Evolutionary conservation across 805 yeast species (phyloP).

Genomic region (Candida saitoana): DNA sequence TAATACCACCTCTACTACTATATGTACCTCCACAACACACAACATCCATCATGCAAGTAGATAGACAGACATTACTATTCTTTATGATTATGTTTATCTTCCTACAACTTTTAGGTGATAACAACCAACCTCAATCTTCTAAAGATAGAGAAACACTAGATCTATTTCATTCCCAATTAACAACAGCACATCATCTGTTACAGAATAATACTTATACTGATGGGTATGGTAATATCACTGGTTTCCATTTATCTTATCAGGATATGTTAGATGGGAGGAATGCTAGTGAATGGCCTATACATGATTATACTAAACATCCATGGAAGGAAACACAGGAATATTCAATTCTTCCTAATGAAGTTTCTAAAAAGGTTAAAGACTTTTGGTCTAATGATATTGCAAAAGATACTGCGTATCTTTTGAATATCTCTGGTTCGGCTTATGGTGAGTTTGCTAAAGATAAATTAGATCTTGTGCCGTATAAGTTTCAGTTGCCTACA

Average conservation of each 20-base stretch:
- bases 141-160: constrained; percentile 23
- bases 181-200: constrained; percentile 20
- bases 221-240: constrained; percentile 73
- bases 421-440: constrained; percentile 33
- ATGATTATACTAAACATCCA: constrained; percentile 38
- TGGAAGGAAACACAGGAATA: constrained; percentile 46
- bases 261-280: constrained; percentile 48
- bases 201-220: constrained; percentile 38
- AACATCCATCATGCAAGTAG: constrained; percentile 17
- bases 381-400: constrained; percentile 47
- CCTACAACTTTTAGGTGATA: constrained; percentile 26
- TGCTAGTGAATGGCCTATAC: constrained; percentile 56
- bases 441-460: constrained; percentile 26
- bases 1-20: not conserved
- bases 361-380: constrained; percentile 44
- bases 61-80: constrained; percentile 33
- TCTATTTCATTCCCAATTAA: constrained; percentile 22
- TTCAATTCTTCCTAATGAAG: constrained; percentile 57
- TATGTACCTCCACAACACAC: not conserved
- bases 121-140: constrained; percentile 24
- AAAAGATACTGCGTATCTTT: constrained; percentile 22
- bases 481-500: constrained; percentile 28
- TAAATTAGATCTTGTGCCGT: constrained; percentile 12
- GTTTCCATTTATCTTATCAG: constrained; percentile 60
- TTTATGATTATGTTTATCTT: constrained; percentile 33